phyloP scores from a whole-genome alignment of 1,284 basidiomycete species.

The Trametes pubescens region DNA sequence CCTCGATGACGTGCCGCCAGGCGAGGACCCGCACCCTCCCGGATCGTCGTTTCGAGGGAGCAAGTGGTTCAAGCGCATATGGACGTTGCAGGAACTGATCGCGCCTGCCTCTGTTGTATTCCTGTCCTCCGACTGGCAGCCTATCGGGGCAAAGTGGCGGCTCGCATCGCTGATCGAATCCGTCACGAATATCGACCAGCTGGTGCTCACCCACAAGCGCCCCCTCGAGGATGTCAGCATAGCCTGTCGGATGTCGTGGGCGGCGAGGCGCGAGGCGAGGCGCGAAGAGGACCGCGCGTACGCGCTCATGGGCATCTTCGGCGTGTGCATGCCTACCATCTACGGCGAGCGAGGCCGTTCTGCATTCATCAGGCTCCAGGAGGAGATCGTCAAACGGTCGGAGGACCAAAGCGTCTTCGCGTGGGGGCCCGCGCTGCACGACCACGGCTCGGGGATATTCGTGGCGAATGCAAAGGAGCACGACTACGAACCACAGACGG shows the following conservation, averaged over 20 bases:
- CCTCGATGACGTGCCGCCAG: conserved; percentile 25
- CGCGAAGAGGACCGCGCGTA: conserved; percentile 30
- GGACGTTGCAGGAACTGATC: conserved; percentile 33
- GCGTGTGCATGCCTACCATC: conserved; percentile 28
- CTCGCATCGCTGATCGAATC: conserved; percentile 26
- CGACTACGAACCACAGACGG: conserved; percentile 22
- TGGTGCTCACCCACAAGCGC: conserved; percentile 24
- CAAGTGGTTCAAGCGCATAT: conserved; percentile 26
- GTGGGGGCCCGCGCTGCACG: conserved; percentile 23
- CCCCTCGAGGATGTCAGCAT: conserved; percentile 26
- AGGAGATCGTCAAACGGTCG: conserved; percentile 27
- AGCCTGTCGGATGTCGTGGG: conserved; percentile 33
- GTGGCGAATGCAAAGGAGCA: conserved; percentile 21
- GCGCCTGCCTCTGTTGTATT: conserved; percentile 27
- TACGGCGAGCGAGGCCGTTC: conserved; percentile 27
- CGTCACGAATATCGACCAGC: conserved; percentile 27
- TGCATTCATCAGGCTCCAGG: conserved; percentile 29
- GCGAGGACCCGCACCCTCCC: conserved; percentile 17
- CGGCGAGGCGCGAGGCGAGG: conserved; percentile 20
- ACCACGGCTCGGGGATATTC: conserved; percentile 17
- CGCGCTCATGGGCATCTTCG: conserved; percentile 32
- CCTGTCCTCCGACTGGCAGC: conserved; percentile 24
- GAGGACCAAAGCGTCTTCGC: conserved; percentile 32
- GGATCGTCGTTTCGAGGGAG: conserved; percentile 21
- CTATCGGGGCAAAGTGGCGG: conserved; percentile 21